Conservation (phyloP, 164 flowering plant genomes). For the Liriodendron chinense region DNA sequence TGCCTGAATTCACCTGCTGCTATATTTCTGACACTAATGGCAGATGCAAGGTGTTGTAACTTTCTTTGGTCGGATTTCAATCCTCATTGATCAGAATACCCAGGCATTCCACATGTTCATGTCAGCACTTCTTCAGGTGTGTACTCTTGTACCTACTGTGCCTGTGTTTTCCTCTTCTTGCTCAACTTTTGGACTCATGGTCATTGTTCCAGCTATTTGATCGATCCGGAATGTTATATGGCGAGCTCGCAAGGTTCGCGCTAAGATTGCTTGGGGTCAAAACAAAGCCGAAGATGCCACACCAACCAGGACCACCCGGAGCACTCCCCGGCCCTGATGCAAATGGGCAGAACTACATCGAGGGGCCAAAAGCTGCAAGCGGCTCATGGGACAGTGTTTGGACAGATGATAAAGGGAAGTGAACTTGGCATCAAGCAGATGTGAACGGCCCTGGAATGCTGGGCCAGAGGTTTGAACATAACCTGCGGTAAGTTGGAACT, state of each 20-base stretch:
- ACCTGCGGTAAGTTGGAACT: neutral
- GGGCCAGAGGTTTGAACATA: neutral
- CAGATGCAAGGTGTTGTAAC: constrained; percentile 94
- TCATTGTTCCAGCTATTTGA: constrained; percentile 71
- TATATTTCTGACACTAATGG: constrained; percentile 11
- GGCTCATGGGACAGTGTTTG: constrained; percentile 80
- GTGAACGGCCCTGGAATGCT: neutral
- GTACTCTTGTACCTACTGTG: neutral
- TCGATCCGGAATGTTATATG: constrained; percentile 77
- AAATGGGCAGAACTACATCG: constrained; percentile 39
- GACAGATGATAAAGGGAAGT: constrained; percentile 26
- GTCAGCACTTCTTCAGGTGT: constrained; percentile 93
- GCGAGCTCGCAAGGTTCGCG: constrained; percentile 93
- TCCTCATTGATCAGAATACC: constrained; percentile 87
- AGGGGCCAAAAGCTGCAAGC: constrained; percentile 56
- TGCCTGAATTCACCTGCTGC: neutral
- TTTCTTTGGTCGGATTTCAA: constrained; percentile 78
- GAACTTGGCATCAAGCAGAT: no score
- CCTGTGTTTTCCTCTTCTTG: neutral
- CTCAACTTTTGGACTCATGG: neutral
- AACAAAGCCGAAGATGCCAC: constrained; percentile 58
- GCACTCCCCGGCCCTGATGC: constrained; percentile 49
- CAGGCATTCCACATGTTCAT: constrained; percentile 95
- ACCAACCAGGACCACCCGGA: constrained; percentile 51
- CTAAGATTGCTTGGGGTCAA: constrained; percentile 72